phyloP scores from a whole-genome alignment of 768 basidiomycete genomes.

The Mycena belliarum region DNA sequence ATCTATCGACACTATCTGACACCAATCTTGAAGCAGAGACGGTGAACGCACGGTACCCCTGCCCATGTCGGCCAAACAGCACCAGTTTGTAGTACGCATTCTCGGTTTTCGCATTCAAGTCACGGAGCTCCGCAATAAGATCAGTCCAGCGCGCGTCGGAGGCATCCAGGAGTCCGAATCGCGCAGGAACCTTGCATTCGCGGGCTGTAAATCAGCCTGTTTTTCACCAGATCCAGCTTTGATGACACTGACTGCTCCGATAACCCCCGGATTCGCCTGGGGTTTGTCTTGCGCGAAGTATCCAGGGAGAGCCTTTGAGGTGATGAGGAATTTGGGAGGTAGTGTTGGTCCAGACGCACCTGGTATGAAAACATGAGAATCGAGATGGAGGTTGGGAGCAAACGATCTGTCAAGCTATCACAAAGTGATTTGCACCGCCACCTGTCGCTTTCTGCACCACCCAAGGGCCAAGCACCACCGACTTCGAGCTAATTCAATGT shows the following conservation, averaged over 20 bases:
- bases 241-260: conserved; percentile 31
- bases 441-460: no score
- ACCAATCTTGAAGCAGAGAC: neutral
- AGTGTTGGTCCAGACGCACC: neutral
- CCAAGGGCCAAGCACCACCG: no score
- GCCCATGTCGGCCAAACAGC: conserved; percentile 68
- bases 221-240: no score
- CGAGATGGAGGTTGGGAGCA: no score
- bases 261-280: conserved; percentile 23
- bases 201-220: neutral
- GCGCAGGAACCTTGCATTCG: conserved; percentile 45
- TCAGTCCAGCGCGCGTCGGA: conserved; percentile 50
- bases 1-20: conserved; percentile 40
- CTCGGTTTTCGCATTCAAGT: conserved; percentile 45
- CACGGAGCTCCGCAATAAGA: conserved; percentile 41
- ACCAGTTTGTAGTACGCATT: conserved; percentile 60
- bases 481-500: no score
- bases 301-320: conserved; percentile 29
- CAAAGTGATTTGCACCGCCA: no score
- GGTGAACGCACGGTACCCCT: conserved; percentile 65
- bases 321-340: neutral
- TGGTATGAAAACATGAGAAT: neutral
- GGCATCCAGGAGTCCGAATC: conserved; percentile 61
- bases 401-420: no score
- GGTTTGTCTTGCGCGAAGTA: conserved; percentile 46